Percentiles rank a stretch among this genome's conserved stretches.
These are phyloP conservation scores for Kwoniella shivajii DNA, from an alignment of 1,284 basidiomycete genomes.

Conservation along the genomic window DNA sequence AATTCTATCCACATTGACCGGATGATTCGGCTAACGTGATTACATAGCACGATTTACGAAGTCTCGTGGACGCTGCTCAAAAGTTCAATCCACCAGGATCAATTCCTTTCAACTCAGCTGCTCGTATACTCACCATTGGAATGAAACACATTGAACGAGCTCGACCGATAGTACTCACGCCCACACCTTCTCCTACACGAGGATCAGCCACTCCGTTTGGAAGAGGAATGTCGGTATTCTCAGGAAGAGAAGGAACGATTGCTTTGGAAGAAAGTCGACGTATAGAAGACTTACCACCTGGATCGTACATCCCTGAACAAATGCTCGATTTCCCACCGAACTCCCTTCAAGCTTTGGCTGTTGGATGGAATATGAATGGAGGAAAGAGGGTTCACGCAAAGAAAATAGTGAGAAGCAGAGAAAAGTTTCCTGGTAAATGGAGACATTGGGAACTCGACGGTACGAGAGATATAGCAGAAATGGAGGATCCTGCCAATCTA, in stretches of 20 bases:
- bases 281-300: constrained; percentile 23
- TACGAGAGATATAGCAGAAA: constrained; percentile 47
- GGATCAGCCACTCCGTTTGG: constrained; percentile 23
- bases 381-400: constrained; percentile 46
- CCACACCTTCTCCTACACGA: constrained; percentile 41
- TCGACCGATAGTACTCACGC: constrained; percentile 44
- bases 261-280: constrained; percentile 11
- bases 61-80: constrained; percentile 45
- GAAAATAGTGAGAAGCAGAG: constrained; percentile 45
- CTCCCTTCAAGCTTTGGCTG: constrained; percentile 37
- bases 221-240: constrained; percentile 21
- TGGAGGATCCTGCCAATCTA: constrained; percentile 44
- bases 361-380: constrained; percentile 52
- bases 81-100: constrained; percentile 49
- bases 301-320: constrained; percentile 42
- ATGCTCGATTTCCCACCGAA: constrained; percentile 51
- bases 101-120: constrained; percentile 44
- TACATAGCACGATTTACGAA: constrained; percentile 41
- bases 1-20: neutral
- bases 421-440: constrained; percentile 52
- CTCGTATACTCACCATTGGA: constrained; percentile 40
- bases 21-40: neutral
- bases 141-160: constrained; percentile 49
- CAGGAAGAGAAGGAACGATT: constrained; percentile 28
- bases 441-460: constrained; percentile 48